These are phyloP conservation scores for Urostyla sp. DNA, from an alignment of 73 alveolate genomes.

Conservation along the genomic window DNA sequence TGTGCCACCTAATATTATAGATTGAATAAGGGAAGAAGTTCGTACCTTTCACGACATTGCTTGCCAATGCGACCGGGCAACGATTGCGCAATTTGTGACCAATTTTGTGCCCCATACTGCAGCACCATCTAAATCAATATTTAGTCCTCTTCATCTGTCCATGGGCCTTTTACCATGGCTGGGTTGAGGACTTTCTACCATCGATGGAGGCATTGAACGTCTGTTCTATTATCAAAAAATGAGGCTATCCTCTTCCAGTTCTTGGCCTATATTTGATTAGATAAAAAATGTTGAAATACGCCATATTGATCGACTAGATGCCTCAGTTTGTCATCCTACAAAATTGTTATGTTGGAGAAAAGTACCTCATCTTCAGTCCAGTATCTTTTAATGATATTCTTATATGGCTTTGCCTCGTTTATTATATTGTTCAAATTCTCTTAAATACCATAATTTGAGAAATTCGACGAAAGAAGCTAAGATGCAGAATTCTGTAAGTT, in stretches of 20 bases:
- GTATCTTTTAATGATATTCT: conserved; percentile 47
- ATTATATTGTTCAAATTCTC: background rate
- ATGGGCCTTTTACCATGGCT: conserved; percentile 88
- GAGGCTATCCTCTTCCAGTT: conserved; percentile 80
- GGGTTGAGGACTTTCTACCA: conserved; percentile 83
- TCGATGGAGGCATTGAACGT: conserved; percentile 79
- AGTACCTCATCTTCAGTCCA: conserved; percentile 76
- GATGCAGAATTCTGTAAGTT: too few relatives aligned
- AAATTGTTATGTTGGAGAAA: background rate
- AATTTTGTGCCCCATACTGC: conserved; percentile 84
- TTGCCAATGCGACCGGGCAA: conserved; percentile 93
- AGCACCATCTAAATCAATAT: conserved; percentile 78
- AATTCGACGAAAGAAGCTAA: too few relatives aligned
- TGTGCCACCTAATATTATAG: conserved; percentile 68
- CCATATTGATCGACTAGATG: conserved; percentile 67
- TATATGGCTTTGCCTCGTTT: conserved; percentile 30
- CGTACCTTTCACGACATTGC: conserved; percentile 89
- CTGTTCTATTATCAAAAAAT: conserved; percentile 72
- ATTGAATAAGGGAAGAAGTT: background rate
- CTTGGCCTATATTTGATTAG: conserved; percentile 44
- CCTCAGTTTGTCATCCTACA: conserved; percentile 68
- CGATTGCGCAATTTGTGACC: conserved; percentile 81
- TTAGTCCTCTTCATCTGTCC: conserved; percentile 91
- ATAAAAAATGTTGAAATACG: conserved; percentile 43
- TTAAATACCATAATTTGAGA: too few relatives aligned